A percentile compares a stretch with the other conserved stretches of the same genome.
These are phyloP conservation scores for Coemansia sp. DNA, from an alignment of 192 early-diverging fungal genomes.

Conservation along the genomic window DNA sequence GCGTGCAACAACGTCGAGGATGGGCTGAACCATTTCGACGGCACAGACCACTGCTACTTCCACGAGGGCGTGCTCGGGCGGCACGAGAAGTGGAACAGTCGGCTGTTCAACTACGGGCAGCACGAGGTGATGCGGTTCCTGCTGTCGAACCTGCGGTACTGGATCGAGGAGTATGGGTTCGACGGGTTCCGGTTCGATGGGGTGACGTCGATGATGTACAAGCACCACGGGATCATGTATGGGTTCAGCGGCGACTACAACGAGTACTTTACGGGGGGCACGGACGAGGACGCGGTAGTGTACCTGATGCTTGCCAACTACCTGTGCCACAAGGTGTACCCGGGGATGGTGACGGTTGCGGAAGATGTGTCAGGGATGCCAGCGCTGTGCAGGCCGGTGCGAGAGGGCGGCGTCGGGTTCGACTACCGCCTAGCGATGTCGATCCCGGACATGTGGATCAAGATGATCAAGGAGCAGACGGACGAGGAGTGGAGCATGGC, in stretches of 20 bases:
- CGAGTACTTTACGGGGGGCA: slow-evolving; percentile 85
- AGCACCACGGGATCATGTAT: slow-evolving; percentile 91
- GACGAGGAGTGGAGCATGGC: slow-evolving; percentile 95
- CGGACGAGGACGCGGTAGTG: slow-evolving; percentile 78
- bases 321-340: slow-evolving; percentile 78
- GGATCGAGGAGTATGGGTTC: slow-evolving; percentile 84
- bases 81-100: slow-evolving; percentile 91
- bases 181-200: slow-evolving; percentile 99
- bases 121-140: slow-evolving; percentile 92
- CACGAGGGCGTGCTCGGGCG: slow-evolving; percentile 81
- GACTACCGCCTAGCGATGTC: slow-evolving; percentile 97
- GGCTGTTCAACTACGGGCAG: slow-evolving; percentile 93
- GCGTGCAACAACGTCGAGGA: slow-evolving; percentile 93
- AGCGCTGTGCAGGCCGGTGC: slow-evolving; percentile 75
- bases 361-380: slow-evolving; percentile 99
- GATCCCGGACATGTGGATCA: slow-evolving; percentile 99
- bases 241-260: slow-evolving; percentile 91
- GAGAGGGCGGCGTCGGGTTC: slow-evolving; percentile 93
- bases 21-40: slow-evolving; percentile 94
- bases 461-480: slow-evolving; percentile 83
- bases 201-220: slow-evolving; percentile 95
- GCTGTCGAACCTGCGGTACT: slow-evolving; percentile 92
- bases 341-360: slow-evolving; percentile 81
- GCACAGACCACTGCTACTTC: slow-evolving; percentile 95
- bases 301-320: slow-evolving; percentile 93